Evolutionary conservation across 345 rosid species (phyloP).

Genomic region (Camelina sativa): DNA sequence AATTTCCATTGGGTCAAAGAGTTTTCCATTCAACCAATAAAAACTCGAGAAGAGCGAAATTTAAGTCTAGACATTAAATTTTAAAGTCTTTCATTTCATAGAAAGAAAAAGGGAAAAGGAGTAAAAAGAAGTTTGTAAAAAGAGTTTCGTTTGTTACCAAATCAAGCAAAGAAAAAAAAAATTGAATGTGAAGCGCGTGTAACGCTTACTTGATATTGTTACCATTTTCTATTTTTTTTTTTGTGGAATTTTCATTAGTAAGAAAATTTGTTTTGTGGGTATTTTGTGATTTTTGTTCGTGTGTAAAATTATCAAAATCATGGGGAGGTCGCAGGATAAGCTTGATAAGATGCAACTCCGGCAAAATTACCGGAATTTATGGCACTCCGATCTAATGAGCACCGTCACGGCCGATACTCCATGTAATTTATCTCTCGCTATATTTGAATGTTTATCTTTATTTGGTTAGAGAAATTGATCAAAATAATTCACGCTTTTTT

Average conservation of each 20-base stretch:
- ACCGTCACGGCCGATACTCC: constrained; percentile 66
- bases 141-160: constrained; percentile 21
- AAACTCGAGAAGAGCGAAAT: constrained; percentile 33
- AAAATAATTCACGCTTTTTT: neutral
- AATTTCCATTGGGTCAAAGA: constrained; percentile 39
- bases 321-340: constrained; percentile 61
- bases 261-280: neutral
- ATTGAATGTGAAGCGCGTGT: constrained; percentile 12
- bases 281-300: neutral
- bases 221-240: constrained; percentile 1
- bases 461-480: constrained; percentile 2
- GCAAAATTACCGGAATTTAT: constrained; percentile 78
- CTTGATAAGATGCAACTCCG: constrained; percentile 92
- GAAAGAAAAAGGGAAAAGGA: neutral
- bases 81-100: neutral
- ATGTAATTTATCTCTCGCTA: constrained; percentile 47
- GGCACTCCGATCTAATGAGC: constrained; percentile 86
- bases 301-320: constrained; percentile 6
- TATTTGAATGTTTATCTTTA: neutral
- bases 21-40: constrained; percentile 27
- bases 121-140: constrained; percentile 3
- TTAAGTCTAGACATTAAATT: constrained; percentile 35
- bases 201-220: constrained; percentile 23
- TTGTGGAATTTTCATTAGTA: neutral
- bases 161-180: neutral